Evolutionary conservation across 768 basidiomycete genomes (phyloP), one percentile per base, ranked within the genome.

Genomic region (Solioccasus polychromus): DNA sequence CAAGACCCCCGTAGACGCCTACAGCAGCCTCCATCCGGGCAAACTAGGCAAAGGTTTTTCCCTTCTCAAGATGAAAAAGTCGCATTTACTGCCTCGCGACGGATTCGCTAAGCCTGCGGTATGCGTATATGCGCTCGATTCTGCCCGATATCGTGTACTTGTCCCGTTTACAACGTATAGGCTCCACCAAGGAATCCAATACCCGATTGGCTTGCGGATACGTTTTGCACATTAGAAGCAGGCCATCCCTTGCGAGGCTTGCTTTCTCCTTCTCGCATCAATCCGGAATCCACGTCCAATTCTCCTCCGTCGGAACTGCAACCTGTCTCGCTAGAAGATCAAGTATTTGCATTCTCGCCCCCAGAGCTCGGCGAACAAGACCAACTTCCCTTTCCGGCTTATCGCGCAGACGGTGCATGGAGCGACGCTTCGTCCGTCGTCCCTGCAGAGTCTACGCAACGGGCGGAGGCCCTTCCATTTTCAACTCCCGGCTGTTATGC

Each of bases 151-250:
- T 49, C 25, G 45, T 19, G 44, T 42, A 38, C 35, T 42, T 52
- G 50, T 25, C 32, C 48, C 24, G 29, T 51, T 52, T 38, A 39
- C 34, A 40, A 53, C 38, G 17, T 48, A 23, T 40, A 57, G 54
- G 47, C 47, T 24, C 54, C 60, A n/a, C 42, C 42, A 17, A 64
- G 42, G 42, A 65, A 32, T 29, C 52, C 68, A 4, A 64, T 84
- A 19, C 83, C 83, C 4, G 54, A 59, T 20, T 86, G 84, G 84
- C 71, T 85, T 12, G 67, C 69, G 20, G 58, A 67, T 30, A 79
- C 81, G 4, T 74, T 86, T 40, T 68, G 67, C 36, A 68, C 68
- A 19, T 67, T 85, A 29, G 59, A 61, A 49, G 29, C 58, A 6
- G 50, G 47, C 7, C 68, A 72, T 50, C 69, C 71, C 7, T 50